Conservation (phyloP, 495 filamentous ascomycete genomes). For the Friedmanniomyces simplex region DNA sequence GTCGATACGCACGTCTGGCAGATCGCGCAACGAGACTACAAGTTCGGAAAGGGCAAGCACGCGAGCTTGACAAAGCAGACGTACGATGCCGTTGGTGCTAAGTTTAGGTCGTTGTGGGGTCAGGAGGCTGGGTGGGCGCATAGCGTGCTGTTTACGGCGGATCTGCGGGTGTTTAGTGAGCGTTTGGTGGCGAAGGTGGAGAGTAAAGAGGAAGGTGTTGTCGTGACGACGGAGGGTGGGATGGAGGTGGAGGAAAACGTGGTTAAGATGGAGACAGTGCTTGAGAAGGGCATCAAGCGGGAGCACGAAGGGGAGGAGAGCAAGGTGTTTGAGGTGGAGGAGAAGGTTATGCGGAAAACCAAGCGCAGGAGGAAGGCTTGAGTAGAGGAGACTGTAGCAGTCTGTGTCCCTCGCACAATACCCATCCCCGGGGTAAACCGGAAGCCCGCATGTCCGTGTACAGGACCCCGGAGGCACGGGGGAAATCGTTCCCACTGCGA, state of each 20-base stretch:
- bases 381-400: background rate
- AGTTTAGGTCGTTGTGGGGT: constrained; percentile 87
- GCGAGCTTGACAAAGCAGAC: constrained; percentile 80
- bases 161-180: constrained; percentile 76
- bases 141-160: constrained; percentile 90
- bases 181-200: constrained; percentile 43
- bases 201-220: constrained; percentile 33
- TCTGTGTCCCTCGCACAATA: no score
- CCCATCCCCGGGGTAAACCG: no score
- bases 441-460: no score
- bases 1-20: constrained; percentile 99
- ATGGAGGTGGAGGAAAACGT: constrained; percentile 20
- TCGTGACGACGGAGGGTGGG: constrained; percentile 22
- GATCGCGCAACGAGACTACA: constrained; percentile 92
- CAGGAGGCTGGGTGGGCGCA: constrained; percentile 95
- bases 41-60: constrained; percentile 73
- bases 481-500: no score
- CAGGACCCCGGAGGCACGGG: no score
- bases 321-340: constrained; percentile 22
- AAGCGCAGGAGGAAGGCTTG: constrained; percentile 8
- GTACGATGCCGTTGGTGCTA: constrained; percentile 80
- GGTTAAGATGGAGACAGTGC: constrained; percentile 15
- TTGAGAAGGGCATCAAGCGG: constrained; percentile 30
- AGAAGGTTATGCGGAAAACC: constrained; percentile 15
- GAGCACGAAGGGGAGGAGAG: constrained; percentile 26